Conservation (phyloP, 441 rosid genomes). For the Erysimum cheiri region DNA sequence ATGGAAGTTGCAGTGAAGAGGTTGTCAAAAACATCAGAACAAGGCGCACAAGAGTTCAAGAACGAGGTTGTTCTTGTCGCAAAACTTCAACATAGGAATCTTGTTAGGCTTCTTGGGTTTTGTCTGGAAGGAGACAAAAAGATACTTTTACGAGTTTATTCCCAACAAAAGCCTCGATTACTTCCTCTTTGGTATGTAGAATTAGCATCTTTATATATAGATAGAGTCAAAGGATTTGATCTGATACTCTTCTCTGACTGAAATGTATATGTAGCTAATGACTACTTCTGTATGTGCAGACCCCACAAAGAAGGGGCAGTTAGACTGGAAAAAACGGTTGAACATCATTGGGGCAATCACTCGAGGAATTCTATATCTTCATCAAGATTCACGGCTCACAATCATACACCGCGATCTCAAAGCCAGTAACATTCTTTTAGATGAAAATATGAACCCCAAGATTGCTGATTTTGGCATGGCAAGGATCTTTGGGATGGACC, state of each 20-base stretch:
- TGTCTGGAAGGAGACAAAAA: slow-evolving; percentile 50
- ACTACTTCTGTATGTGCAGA: slow-evolving; percentile 31
- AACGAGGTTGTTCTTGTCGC: slow-evolving; percentile 53
- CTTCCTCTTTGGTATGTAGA: slow-evolving; percentile 47
- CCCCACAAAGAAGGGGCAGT: slow-evolving; percentile 22
- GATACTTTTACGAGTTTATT: slow-evolving; percentile 55
- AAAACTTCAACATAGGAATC: slow-evolving; percentile 59
- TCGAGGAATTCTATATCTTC: slow-evolving; percentile 58
- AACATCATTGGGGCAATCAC: slow-evolving; percentile 53
- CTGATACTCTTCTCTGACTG: background rate
- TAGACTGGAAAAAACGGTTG: slow-evolving; percentile 49
- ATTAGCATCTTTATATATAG: too few species aligned
- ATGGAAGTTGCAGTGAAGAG: slow-evolving; percentile 51
- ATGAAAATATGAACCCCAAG: slow-evolving; percentile 54
- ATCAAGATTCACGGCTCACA: slow-evolving; percentile 54
- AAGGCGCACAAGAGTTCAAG: slow-evolving; percentile 55
- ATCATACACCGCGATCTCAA: slow-evolving; percentile 62
- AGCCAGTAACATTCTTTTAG: slow-evolving; percentile 53
- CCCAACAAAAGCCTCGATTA: slow-evolving; percentile 57
- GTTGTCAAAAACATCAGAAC: slow-evolving; percentile 41
- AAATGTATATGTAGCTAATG: background rate
- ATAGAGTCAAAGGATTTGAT: too few species aligned
- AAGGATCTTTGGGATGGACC: slow-evolving; percentile 44
- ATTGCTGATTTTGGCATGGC: slow-evolving; percentile 62
- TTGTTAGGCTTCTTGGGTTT: slow-evolving; percentile 55